Base-by-base conservation (phyloP, 1,139 yeast genomes). In the Suhomyces chickasaworum region DNA sequence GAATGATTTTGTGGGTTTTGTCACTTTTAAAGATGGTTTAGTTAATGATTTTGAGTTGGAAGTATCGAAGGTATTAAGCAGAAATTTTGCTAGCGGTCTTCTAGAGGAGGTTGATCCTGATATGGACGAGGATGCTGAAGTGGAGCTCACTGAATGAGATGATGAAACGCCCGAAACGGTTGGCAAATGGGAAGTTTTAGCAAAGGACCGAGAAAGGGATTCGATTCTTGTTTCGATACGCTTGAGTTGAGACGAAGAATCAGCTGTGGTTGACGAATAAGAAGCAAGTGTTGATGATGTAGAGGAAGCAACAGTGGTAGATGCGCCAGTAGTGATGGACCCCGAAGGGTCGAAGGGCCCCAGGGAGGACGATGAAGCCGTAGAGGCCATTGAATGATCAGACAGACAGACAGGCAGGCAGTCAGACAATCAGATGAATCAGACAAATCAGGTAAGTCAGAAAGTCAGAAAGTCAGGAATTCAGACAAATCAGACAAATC, bases 11-110 rank as follows among this genome's bases (percentile, higher is more conserved):
- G 45, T 37, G 30, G 42, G 38, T n/a, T 41, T 37, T n/a, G 32
- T 7, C 22, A 41, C 44, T 7, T 40, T 37, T 4, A 29, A 5
- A 7, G 32, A 8, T 18, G 17, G 8, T 23, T 36, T 36, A 2
- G 37, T n/a, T 40, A 43, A 13, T 15, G 35, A 38, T 16, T 33
- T 40, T 23, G 45, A 12, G 15, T n/a, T 37, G 27, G 46, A 33
- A 7, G 46, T 49, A 20, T 58, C 63, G 33, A 56, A 51, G 7
- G 59, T 56, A 39, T 58, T 58, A 30, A 58, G 39, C 35, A 48
- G 56, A 39, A 53, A 49, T 38, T 56, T 57, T n/a, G 53, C 47
- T 12, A 60, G 51, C 3, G 64, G 64, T 22, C 53, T 52, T 22
- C 63, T 35, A 16, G 16, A 16, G 13, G 29, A 25, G 29, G 6